Evolutionary conservation across 306 rosid genomes (phyloP), one percentile per base, ranked within the genome.

Genomic region (Gynostemma pentaphyllum): DNA sequence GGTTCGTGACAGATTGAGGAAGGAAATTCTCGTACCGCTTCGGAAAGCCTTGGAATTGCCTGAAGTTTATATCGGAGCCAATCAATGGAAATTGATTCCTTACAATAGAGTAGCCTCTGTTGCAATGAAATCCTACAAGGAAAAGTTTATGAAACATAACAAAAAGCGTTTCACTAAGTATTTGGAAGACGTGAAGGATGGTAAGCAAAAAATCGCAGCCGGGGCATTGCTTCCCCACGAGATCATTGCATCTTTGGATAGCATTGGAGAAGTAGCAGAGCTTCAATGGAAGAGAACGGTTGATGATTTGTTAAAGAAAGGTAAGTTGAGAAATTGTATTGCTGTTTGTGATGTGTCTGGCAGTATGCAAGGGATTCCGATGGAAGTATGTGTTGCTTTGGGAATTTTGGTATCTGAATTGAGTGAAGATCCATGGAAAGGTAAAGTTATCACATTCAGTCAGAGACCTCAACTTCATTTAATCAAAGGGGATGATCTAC

Each of bases 161-260:
- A 16, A 29, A 9, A 78, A 71, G 51, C 69, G 83, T 45, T 79
- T 79, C 28, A 16, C 10, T 7, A 61, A 64, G 22, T 75, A 68
- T 44, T 56, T 71, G 40, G 46, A 36, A 60, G 62, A 75, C 4
- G 80, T 75, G 36, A 37, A 40, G 36, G 26, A 55, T 3, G 77
- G 83, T 4, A 75, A 75, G 68, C 12, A 59, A 1, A 79, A 19
- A 29, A 75, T 79, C 18, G 83, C 83, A 0, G 75, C 75, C 0
- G 83, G 78, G 9, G 83, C 83, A 34, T 9, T 79, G 68, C 80
- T 79, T 64, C 80, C 80, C 0, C 78, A 79, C 55, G 68, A 79
- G 50, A 72, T 79, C 22, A 71, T 79, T 45, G 5, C 10, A 6
- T 57, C 77, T 1, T 16, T 79, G 62, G 0, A 12, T 0, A 70